Evolutionary conservation across 176 grass and related monocot species (phyloP).

Genomic region (Avena atlantica): DNA sequence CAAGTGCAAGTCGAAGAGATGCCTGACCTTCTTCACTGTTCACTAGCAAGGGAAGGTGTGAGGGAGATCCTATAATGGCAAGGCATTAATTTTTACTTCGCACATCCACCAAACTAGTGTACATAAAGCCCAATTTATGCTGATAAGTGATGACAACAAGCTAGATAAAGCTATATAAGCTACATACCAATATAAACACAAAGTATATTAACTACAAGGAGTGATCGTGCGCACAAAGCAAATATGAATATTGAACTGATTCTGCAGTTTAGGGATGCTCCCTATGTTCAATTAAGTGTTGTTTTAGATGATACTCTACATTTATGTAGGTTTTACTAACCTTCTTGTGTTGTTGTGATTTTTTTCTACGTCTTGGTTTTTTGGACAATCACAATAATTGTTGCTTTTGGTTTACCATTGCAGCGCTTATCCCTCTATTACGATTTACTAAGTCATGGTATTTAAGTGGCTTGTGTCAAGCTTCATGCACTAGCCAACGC

Average conservation of each 20-base stretch:
- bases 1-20: conserved; percentile 85
- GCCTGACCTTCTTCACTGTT: conserved; percentile 87
- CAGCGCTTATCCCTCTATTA: no score
- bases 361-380: no score
- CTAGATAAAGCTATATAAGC: not conserved
- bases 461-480: no score
- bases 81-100: not conserved
- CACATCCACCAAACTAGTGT: not conserved
- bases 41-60: conserved; percentile 92
- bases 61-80: conserved; percentile 75
- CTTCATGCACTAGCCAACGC: no score
- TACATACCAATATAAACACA: not conserved
- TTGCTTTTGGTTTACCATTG: no score
- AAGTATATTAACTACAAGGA: not conserved
- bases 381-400: no score
- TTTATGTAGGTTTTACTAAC: no score
- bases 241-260: not conserved
- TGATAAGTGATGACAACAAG: not conserved
- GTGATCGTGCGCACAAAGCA: not conserved
- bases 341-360: no score
- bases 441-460: no score
- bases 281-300: no score
- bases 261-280: not conserved
- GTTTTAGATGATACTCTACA: no score
- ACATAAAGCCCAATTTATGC: not conserved